These are phyloP conservation scores for Phytophthora fragariae DNA, from an alignment of 352 stramenopile species.

Conservation along the genomic window DNA sequence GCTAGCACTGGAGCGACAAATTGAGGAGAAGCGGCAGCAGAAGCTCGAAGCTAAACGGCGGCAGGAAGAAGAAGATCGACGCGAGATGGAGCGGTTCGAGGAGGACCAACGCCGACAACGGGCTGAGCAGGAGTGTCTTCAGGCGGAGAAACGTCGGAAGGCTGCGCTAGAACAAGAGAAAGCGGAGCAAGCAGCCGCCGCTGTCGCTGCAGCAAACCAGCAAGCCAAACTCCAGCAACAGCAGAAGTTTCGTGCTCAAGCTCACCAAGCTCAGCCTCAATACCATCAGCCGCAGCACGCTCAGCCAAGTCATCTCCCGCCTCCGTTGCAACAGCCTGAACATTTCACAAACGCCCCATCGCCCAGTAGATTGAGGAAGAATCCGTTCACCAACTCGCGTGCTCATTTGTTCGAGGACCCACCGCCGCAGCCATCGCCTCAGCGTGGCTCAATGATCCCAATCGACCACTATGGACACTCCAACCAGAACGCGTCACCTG, in stretches of 20 bases:
- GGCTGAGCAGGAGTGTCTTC: conserved; percentile 50
- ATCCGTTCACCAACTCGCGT: conserved; percentile 62
- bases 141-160: conserved; percentile 61
- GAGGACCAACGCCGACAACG: conserved; percentile 55
- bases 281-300: conserved; percentile 11
- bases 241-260: conserved; percentile 32
- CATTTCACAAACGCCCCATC: conserved; percentile 5
- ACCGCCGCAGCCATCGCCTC: conserved; percentile 16
- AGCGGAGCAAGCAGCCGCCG: conserved; percentile 43
- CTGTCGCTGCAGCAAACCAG: conserved; percentile 43
- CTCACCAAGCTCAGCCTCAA: conserved; percentile 18
- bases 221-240: conserved; percentile 50
- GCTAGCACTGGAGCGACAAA: conserved; percentile 56
- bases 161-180: conserved; percentile 54
- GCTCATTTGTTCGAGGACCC: conserved; percentile 63
- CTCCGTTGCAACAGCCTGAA: conserved; percentile 4
- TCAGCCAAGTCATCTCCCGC: conserved; percentile 2
- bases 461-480: conserved; percentile 13
- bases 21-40: conserved; percentile 71
- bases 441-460: background rate
- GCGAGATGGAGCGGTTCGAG: conserved; percentile 60
- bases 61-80: conserved; percentile 67
- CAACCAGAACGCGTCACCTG: conserved; percentile 30
- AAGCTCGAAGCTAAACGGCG: conserved; percentile 63
- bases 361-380: conserved; percentile 38